Conservation (phyloP, 768 basidiomycete species). For the Collybia nuda region DNA sequence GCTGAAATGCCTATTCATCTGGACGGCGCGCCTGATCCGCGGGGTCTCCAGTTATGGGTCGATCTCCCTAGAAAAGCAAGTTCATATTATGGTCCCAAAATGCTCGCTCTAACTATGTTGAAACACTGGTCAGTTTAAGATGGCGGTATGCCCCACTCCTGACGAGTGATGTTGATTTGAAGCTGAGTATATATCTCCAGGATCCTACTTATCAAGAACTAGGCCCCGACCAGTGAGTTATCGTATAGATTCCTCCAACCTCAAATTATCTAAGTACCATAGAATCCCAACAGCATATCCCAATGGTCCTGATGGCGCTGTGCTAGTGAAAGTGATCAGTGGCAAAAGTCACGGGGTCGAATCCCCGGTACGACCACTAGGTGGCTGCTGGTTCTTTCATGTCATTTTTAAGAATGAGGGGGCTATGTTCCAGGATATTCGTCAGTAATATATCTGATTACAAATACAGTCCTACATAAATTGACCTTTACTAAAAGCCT, state of each 20-base stretch:
- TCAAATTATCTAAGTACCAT: background rate
- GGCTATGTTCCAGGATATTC: conserved; percentile 79
- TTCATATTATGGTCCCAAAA: conserved; percentile 1
- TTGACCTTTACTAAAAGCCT: conserved; percentile 37
- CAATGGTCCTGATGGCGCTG: conserved; percentile 61
- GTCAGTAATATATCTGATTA: conserved; percentile 38
- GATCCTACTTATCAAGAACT: conserved; percentile 88
- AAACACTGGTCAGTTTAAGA: conserved; percentile 57
- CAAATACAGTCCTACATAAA: background rate
- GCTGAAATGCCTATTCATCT: conserved; percentile 87
- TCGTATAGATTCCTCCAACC: background rate
- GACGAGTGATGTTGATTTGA: no score
- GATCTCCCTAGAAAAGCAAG: conserved; percentile 71
- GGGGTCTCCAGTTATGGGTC: conserved; percentile 87
- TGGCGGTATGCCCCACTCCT: conserved; percentile 45
- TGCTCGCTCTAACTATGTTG: background rate
- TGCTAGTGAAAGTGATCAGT: conserved; percentile 82
- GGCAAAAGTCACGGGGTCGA: conserved; percentile 85
- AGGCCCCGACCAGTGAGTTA: conserved; percentile 53
- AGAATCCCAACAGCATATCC: conserved; percentile 79
- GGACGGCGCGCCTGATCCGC: conserved; percentile 65
- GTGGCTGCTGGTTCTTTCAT: conserved; percentile 95
- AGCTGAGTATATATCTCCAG: conserved; percentile 22
- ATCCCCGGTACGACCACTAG: conserved; percentile 87
- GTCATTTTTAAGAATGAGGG: conserved; percentile 63